Evolutionary conservation across 306 rosid species (phyloP), one percentile per base, ranked within the genome.

Genomic region (Begonia peltatifolia): DNA sequence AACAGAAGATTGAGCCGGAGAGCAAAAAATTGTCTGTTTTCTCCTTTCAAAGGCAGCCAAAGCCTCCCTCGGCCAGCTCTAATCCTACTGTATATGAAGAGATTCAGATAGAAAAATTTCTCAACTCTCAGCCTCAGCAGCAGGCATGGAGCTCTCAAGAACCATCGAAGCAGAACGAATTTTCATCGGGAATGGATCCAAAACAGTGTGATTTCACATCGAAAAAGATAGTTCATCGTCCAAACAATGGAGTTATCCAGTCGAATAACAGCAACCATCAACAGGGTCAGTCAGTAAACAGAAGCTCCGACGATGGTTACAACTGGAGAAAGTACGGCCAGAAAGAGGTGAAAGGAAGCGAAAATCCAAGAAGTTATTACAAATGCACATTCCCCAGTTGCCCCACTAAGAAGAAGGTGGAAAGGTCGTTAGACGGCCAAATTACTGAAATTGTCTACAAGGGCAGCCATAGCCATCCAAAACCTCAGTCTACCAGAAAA

Each of bases 291-390:
- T 53, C 59, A 49, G 59, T 75, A 18, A 87, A 66, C 69, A 74
- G 66, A 68, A 75, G 78, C 20, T 84, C 96, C 42, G 96, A 82
- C 54, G 96, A 88, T 62, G 96, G 96, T 9, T 84, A 71, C 75
- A 88, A 84, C 50, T 88, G 96, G 96, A 84, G 95, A 46, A 88
- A 88, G 62, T 88, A 88, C 72, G 96, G 96, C 15, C 93, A 88
- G 62, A 88, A 84, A 60, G 77, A 79, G 63, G 93, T 88, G 52
- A 88, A 88, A 71, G 96, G 96, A 65, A 88, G 96, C 38, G 93
- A 88, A 58, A 88, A 88, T 59, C 96, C 95, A 9, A 79, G 96
- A 60, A 88, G 96, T 50, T 88, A 88, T 55, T 88, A 82, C 60
- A 88, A 88, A 73, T 88, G 96, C 70, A 84, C 95, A 18, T 79